Base-by-base conservation (phyloP, 768 basidiomycete species). In the Hygrophorus russula region DNA sequence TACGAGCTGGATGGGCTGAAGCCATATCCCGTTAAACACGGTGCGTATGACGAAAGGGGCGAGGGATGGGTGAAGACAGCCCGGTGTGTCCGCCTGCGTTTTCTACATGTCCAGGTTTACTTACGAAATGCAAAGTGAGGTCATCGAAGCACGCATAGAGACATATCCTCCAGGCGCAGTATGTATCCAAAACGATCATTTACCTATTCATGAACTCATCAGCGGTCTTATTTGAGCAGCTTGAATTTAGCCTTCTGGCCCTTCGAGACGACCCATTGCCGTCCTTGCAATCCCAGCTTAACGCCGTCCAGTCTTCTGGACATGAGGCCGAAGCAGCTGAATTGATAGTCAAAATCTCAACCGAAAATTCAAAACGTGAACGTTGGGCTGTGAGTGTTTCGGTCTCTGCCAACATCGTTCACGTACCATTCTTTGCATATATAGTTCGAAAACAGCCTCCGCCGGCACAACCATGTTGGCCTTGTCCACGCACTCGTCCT, bases 1-100 rank as follows among this genome's bases (percentile, higher is more conserved):
- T 97, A 93, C 62, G 94, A 99, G 63, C 71, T 99, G 27, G 94
- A 98, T 55, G 94, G 94, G 9, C 64, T 99, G 50, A 88, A 91
- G 58, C 64, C 69, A 36, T 65, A 71, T 49, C 82, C 94, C 2
- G 76, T 97, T 13, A 75, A 71, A 46, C 96, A 99, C 59, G 88
- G 86, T n/a, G 53, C 64, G 27, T 82, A 74, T 49, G 68, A 75
- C 17, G 79, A 79, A 41, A 61, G 58, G 7, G 80, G 78, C 4
- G 85, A 85, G 62, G 86, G 84, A 8, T 98, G 94, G 94, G 55
- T 88, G 18, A 76, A 73, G 42, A 76, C 70, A 53, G 93, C 92
- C 38, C 76, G 86, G 77, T 85, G 65, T 53, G 67, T 58, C 18
- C 33, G 17, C 27, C 44, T 14, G 39, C 31, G 42, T 18, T 47